These are phyloP conservation scores for Umbelopsis sp. DNA, from an alignment of 192 early-diverging fungal genomes.

Conservation along the genomic window DNA sequence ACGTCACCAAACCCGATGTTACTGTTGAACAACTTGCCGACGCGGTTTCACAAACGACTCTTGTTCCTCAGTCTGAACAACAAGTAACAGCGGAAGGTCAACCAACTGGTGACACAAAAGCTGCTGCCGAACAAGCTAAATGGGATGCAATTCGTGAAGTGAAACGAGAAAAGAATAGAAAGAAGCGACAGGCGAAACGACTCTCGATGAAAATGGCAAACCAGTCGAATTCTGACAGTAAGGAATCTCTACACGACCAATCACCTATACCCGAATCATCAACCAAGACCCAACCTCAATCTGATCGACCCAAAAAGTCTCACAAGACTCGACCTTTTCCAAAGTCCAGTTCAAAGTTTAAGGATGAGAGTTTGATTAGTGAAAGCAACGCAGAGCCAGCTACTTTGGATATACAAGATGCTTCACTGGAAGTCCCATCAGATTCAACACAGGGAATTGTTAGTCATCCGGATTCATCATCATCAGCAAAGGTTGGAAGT, in stretches of 20 bases:
- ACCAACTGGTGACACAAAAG: slow-evolving; percentile 4
- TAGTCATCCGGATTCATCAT: background rate
- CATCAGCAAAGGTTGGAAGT: background rate
- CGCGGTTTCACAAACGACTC: background rate
- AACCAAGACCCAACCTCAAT: background rate
- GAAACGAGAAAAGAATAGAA: background rate
- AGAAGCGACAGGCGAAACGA: background rate
- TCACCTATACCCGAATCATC: background rate
- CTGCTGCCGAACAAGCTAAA: background rate
- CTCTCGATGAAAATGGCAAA: background rate
- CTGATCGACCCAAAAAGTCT: background rate
- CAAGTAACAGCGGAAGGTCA: background rate
- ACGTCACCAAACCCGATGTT: background rate
- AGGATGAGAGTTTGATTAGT: background rate
- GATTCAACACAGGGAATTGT: background rate
- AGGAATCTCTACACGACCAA: background rate
- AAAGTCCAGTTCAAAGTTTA: background rate
- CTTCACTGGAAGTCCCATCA: background rate
- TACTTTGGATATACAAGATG: background rate
- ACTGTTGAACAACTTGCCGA: background rate
- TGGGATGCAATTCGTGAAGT: background rate
- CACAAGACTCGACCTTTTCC: background rate
- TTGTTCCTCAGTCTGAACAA: background rate
- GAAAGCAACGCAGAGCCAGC: background rate
- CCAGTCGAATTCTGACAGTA: background rate